Evolutionary conservation across 1,139 yeast species (phyloP).

Genomic region (Yamadazyma diospyri): DNA sequence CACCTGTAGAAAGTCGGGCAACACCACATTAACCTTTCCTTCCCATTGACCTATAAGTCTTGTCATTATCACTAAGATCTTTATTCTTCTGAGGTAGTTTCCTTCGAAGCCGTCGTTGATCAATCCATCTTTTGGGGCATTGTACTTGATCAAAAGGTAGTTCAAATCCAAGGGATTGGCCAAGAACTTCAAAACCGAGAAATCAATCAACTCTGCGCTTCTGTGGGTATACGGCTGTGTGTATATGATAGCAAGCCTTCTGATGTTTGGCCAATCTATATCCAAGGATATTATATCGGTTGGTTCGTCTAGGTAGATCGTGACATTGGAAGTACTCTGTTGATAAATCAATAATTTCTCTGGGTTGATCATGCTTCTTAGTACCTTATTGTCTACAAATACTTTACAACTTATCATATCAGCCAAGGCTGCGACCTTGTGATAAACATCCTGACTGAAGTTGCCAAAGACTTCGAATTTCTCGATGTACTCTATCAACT

Average conservation of each 20-base stretch:
- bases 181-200: constrained; percentile 11
- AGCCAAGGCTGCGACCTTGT: constrained; percentile 9
- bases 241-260: constrained; percentile 8
- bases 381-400: constrained; percentile 8
- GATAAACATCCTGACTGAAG: constrained; percentile 33
- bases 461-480: constrained; percentile 22
- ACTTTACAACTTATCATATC: constrained; percentile 5
- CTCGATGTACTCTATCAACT: constrained; percentile 21
- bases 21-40: constrained; percentile 39
- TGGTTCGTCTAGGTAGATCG: not conserved
- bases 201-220: constrained; percentile 11
- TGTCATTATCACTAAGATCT: constrained; percentile 43
- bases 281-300: constrained; percentile 5
- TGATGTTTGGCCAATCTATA: constrained; percentile 6
- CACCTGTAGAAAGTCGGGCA: constrained; percentile 58
- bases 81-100: constrained; percentile 56
- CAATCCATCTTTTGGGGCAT: constrained; percentile 18
- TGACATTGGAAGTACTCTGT: not conserved
- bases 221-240: constrained; percentile 10
- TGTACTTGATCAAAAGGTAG: constrained; percentile 12
- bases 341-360: not conserved
- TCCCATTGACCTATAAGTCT: constrained; percentile 24
- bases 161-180: constrained; percentile 4
- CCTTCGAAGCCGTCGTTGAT: constrained; percentile 66
- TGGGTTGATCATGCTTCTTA: constrained; percentile 3